phyloP scores from a whole-genome alignment of 345 rosid genomes.

The Tarenaya hassleriana region DNA sequence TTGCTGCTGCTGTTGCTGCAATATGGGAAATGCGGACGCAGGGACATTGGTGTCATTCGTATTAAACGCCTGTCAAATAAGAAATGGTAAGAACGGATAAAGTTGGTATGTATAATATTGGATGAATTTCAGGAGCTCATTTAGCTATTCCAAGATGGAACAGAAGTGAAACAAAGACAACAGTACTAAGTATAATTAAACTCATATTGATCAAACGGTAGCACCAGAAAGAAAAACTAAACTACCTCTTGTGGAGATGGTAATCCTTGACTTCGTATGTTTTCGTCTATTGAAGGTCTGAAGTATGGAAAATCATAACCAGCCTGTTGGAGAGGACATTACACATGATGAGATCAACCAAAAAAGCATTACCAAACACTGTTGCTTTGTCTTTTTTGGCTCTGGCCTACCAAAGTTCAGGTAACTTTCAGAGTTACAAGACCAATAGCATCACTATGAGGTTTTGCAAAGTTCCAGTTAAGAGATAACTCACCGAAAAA shows the following conservation, averaged over 20 bases:
- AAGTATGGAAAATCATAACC: conserved; percentile 66
- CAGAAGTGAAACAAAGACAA: no score
- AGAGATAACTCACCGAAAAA: conserved; percentile 48
- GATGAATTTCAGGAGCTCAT: neutral
- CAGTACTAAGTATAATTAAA: no score
- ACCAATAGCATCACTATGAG: no score
- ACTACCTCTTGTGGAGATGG: conserved; percentile 75
- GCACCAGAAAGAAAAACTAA: neutral
- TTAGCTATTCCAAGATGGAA: no score
- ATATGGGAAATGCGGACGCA: conserved; percentile 56
- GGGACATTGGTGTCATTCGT: conserved; percentile 41
- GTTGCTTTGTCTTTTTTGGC: no score
- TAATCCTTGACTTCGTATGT: conserved; percentile 49
- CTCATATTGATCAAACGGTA: no score
- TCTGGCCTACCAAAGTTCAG: no score
- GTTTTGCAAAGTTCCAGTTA: neutral
- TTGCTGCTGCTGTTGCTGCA: conserved; percentile 82
- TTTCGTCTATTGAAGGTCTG: conserved; percentile 58
- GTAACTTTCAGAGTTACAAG: no score
- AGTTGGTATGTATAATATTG: neutral
- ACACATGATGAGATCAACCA: conserved; percentile 7
- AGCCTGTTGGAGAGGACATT: no score
- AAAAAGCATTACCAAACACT: neutral
- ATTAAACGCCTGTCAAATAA: conserved; percentile 51
- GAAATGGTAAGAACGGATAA: no score